These are phyloP conservation scores for Chondrostereum purpureum DNA, from an alignment of 1,284 basidiomycete genomes.

Conservation along the genomic window DNA sequence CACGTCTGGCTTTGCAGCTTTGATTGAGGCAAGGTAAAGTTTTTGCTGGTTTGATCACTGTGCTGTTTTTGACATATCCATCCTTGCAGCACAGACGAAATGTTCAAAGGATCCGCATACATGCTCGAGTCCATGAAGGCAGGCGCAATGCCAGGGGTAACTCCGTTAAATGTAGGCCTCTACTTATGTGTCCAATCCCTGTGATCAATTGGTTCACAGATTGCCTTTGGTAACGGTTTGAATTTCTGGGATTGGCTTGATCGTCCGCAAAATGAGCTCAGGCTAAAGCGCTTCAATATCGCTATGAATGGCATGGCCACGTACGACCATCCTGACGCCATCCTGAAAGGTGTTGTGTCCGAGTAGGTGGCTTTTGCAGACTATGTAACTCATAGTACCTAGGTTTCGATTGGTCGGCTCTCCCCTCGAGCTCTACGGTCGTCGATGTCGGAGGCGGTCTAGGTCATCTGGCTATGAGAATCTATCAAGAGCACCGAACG, in stretches of 20 bases:
- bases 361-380: neutral
- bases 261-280: conserved; percentile 11
- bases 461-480: conserved; percentile 3
- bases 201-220: conserved; percentile 1
- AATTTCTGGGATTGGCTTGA: conserved; percentile 7
- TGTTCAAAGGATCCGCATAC: neutral
- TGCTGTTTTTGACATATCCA: neutral
- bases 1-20: conserved; percentile 6
- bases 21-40: conserved; percentile 6
- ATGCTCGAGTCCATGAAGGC: neutral
- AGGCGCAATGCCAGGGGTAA: neutral
- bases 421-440: conserved; percentile 11
- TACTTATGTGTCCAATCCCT: neutral
- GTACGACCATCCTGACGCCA: conserved; percentile 1
- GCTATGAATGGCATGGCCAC: conserved; percentile 11
- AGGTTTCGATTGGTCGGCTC: conserved; percentile 14
- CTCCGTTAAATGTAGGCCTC: neutral
- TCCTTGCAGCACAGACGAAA: neutral
- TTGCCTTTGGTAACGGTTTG: neutral
- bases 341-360: conserved; percentile 5
- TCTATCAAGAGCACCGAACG: neutral
- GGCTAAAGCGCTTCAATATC: conserved; percentile 10
- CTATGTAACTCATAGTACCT: neutral
- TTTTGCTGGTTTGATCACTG: no score
- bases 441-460: conserved; percentile 18